phyloP scores from a whole-genome alignment of 805 yeast species.

The Hanseniaspora singularis region DNA sequence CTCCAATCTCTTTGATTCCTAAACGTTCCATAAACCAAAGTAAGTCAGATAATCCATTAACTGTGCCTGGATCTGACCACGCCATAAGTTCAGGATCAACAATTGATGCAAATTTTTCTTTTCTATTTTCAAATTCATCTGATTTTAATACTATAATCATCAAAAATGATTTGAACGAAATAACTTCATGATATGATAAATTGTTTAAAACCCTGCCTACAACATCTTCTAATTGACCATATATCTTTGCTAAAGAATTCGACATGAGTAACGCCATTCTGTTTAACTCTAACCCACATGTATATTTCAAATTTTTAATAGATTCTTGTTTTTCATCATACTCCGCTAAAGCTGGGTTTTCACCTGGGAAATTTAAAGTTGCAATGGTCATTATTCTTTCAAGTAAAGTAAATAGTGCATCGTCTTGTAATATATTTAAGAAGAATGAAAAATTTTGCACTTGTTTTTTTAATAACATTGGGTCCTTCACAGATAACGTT shows the following conservation, averaged over 20 bases:
- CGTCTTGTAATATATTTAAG: slow-evolving; percentile 76
- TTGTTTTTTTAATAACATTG: slow-evolving; percentile 68
- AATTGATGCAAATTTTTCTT: slow-evolving; percentile 66
- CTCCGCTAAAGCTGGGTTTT: slow-evolving; percentile 34
- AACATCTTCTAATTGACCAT: slow-evolving; percentile 70
- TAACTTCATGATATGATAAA: slow-evolving; percentile 80
- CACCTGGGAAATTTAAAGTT: slow-evolving; percentile 63
- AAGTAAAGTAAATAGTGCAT: slow-evolving; percentile 68
- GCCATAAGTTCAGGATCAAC: slow-evolving; percentile 89
- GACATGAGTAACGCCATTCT: slow-evolving; percentile 93
- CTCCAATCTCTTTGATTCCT: slow-evolving; percentile 87
- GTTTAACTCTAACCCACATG: slow-evolving; percentile 90
- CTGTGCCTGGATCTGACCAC: slow-evolving; percentile 87
- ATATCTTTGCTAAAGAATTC: slow-evolving; percentile 67
- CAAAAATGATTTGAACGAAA: slow-evolving; percentile 83
- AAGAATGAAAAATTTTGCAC: slow-evolving; percentile 90
- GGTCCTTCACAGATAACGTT: slow-evolving; percentile 65
- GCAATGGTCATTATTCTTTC: slow-evolving; percentile 77
- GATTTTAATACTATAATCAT: slow-evolving; percentile 85
- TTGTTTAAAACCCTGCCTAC: slow-evolving; percentile 61
- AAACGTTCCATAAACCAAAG: slow-evolving; percentile 98
- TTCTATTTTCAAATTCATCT: slow-evolving; percentile 50
- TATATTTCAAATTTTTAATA: slow-evolving; percentile 74
- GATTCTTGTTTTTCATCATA: slow-evolving; percentile 68
- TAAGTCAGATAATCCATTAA: slow-evolving; percentile 74